Evolutionary conservation across 257 asterid species (phyloP), one percentile per base, ranked within the genome.

Genomic region (Schizonepeta tenuifolia): DNA sequence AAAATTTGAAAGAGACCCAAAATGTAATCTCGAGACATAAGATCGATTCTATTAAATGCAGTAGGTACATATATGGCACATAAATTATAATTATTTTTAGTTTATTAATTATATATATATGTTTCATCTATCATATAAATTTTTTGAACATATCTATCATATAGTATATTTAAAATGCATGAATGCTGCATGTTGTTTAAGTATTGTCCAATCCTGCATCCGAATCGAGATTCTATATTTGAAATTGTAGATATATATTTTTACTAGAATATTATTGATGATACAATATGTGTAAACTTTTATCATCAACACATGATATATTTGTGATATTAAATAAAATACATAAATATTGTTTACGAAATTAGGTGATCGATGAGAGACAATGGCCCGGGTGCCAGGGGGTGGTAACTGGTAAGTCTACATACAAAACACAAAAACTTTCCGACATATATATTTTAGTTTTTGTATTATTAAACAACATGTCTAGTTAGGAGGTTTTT

Each of bases 371-470:
- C 26, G 14, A 77, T 56, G 36, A 44, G 60, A 43, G 82, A 78
- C 82, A 78, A 26, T 13, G 43, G n/a, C 50, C 70, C 76, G 15
- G 69, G 47, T 47, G 75, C 14, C 36, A 59, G 36, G 76, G 72
- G 13, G 44, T 47, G 63, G 54, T 38, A 20, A 46, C 13, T 24
- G 9, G 4, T n/a, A n/a, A n/a, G n/a, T 11, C 21, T 9, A 50
- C 31, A 49, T 8, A 55, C 71, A 54, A 31, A 63, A 31, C 31
- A 46, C 38, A 58, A 0, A 41, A 50, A 14, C 71, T 36, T 54
- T 7, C 66, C 35, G 60, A 57, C 38, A 70, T 62, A n/a, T 40
- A 21, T 60, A 43, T 1, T 7, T 5, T 0, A 2, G 38, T 31
- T 17, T 18, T 13, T 24, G 36, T 24, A 24, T 56, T 26, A 44